Conservation (phyloP, 1,139 yeast species). For the Kluyveromyces sp. region DNA sequence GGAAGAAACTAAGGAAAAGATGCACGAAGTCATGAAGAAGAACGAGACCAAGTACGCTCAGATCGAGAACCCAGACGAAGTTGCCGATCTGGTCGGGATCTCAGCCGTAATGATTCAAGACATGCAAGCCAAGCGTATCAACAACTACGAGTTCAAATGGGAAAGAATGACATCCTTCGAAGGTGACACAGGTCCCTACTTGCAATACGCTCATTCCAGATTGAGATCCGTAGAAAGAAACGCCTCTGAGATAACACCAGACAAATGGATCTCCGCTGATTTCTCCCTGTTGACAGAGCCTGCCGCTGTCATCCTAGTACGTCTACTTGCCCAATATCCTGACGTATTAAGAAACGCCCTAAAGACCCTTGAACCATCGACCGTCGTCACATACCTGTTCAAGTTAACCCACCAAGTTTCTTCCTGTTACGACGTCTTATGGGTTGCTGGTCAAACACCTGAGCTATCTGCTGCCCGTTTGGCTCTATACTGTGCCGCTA, state of each 20-base stretch:
- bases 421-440: slow-evolving; percentile 86
- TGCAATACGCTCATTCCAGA: slow-evolving; percentile 98
- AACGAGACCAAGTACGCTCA: slow-evolving; percentile 89
- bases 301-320: slow-evolving; percentile 63
- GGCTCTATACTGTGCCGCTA: slow-evolving; percentile 85
- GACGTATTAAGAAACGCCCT: slow-evolving; percentile 80
- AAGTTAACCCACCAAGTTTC: slow-evolving; percentile 89
- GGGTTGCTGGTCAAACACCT: slow-evolving; percentile 96
- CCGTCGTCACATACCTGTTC: slow-evolving; percentile 90
- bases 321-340: slow-evolving; percentile 85
- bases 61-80: slow-evolving; percentile 88
- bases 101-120: slow-evolving; percentile 99
- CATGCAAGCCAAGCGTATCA: slow-evolving; percentile 95
- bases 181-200: slow-evolving; percentile 99
- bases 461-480: slow-evolving; percentile 86
- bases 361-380: slow-evolving; percentile 86
- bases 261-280: slow-evolving; percentile 51
- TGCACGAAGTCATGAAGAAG: slow-evolving; percentile 96
- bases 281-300: slow-evolving; percentile 68
- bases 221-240: slow-evolving; percentile 92
- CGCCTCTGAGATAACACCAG: slow-evolving; percentile 41
- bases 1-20: slow-evolving; percentile 88
- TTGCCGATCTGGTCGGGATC: slow-evolving; percentile 93
- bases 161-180: slow-evolving; percentile 96
- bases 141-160: slow-evolving; percentile 97